phyloP scores from a whole-genome alignment of 2,329 filamentous ascomycete genomes.

The Kalaharituber pfeilii region DNA sequence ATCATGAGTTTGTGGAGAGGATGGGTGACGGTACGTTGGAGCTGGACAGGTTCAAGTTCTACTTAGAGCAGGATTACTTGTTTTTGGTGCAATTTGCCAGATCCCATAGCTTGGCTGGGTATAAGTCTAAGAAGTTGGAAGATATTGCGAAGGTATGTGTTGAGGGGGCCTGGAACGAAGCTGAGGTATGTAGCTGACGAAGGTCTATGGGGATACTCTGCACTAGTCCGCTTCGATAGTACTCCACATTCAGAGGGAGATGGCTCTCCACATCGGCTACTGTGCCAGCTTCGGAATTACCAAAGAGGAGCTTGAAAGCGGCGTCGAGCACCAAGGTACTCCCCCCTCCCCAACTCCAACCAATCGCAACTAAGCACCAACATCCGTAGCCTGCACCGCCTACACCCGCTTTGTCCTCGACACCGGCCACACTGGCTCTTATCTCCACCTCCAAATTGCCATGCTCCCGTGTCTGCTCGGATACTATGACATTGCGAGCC shows the following conservation, averaged over 20 bases:
- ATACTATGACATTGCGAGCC: constrained; percentile 60
- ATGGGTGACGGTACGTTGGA: constrained; percentile 62
- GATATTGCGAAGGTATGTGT: constrained; percentile 53
- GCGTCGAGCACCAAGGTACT: constrained; percentile 38
- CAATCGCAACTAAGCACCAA: background rate
- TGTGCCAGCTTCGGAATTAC: constrained; percentile 64
- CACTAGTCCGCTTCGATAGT: constrained; percentile 50
- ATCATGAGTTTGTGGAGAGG: constrained; percentile 65
- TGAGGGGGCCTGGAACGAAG: no score
- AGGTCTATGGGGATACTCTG: no score
- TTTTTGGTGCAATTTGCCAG: constrained; percentile 83
- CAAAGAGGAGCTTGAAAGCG: constrained; percentile 50
- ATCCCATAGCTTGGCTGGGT: constrained; percentile 68
- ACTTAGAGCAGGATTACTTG: constrained; percentile 81
- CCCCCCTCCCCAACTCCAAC: background rate
- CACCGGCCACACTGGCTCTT: constrained; percentile 72
- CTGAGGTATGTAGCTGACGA: constrained; percentile 3
- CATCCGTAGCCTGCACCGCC: constrained; percentile 48
- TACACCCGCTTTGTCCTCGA: constrained; percentile 81
- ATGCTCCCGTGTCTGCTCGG: constrained; percentile 80
- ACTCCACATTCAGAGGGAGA: constrained; percentile 59
- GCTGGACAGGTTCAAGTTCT: constrained; percentile 63
- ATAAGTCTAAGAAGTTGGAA: constrained; percentile 53
- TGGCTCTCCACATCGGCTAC: constrained; percentile 63
- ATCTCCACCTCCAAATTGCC: constrained; percentile 68